Evolutionary conservation across 2,329 filamentous ascomycete genomes (phyloP).

Genomic region (Sphaceloma murrayae): DNA sequence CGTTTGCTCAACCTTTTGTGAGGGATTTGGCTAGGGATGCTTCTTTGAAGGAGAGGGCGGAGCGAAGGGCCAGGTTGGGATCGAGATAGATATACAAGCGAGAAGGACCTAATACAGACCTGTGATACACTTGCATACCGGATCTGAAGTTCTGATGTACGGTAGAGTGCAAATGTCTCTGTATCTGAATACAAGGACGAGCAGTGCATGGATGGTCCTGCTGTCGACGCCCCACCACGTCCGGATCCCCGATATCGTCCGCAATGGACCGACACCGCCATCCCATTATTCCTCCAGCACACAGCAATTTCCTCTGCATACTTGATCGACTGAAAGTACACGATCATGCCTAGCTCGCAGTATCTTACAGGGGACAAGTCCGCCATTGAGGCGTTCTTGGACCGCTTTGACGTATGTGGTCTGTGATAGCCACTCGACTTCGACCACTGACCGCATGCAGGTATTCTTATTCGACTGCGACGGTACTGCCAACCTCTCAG

Average conservation of each 20-base stretch:
- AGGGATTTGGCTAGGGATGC: conserved; percentile 17
- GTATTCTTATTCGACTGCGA: conserved; percentile 95
- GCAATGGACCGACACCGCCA: too few species aligned
- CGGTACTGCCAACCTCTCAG: conserved; percentile 47
- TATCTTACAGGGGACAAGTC: conserved; percentile 71
- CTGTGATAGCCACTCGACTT: conserved; percentile 8
- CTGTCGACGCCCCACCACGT: too few species aligned
- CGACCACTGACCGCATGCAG: conserved; percentile 36
- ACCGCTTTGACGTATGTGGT: conserved; percentile 69
- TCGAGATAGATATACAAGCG: too few species aligned
- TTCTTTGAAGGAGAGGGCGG: conserved; percentile 16
- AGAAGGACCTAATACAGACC: too few species aligned
- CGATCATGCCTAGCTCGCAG: conserved; percentile 29
- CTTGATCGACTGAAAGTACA: background rate
- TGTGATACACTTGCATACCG: too few species aligned
- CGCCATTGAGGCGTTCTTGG: conserved; percentile 73
- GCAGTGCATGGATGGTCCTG: too few species aligned
- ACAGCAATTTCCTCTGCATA: too few species aligned
- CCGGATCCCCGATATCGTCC: too few species aligned
- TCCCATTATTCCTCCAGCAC: background rate
- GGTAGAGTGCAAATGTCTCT: too few species aligned
- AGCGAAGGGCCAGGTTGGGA: conserved; percentile 11
- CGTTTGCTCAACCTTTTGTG: conserved; percentile 17
- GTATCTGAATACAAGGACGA: too few species aligned
- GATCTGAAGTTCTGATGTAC: too few species aligned